Conservation (phyloP, 2,329 filamentous ascomycete genomes). For the Mycosphaerella arachidis region DNA sequence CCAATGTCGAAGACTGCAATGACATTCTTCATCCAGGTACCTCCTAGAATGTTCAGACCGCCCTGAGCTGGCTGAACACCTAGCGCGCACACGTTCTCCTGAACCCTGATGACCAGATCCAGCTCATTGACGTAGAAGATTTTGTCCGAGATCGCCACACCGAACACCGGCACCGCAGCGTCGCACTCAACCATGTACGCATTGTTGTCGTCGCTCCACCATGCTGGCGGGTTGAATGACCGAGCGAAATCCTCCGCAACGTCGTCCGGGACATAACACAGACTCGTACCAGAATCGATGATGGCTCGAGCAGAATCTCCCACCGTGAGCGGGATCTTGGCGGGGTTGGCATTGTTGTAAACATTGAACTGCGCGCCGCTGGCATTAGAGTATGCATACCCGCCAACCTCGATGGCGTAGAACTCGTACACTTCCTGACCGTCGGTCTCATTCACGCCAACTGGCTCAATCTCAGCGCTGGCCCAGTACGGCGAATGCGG, state of each 20-base stretch:
- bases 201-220: constrained; percentile 27
- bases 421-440: constrained; percentile 34
- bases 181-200: constrained; percentile 42
- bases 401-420: constrained; percentile 37
- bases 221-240: constrained; percentile 42
- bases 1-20: constrained; percentile 50
- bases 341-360: constrained; percentile 16
- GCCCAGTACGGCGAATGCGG: constrained; percentile 33
- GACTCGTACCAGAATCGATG: constrained; percentile 43
- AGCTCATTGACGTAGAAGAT: constrained; percentile 30
- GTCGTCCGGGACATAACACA: constrained; percentile 39
- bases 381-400: constrained; percentile 27
- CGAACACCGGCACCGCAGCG: constrained; percentile 39
- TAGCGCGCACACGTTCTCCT: constrained; percentile 29
- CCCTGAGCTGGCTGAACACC: constrained; percentile 32
- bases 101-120: constrained; percentile 28
- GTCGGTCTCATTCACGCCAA: constrained; percentile 23
- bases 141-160: constrained; percentile 38
- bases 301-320: constrained; percentile 37
- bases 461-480: constrained; percentile 33
- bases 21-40: constrained; percentile 48
- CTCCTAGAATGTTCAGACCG: constrained; percentile 41
- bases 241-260: constrained; percentile 38
- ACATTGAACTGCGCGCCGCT: constrained; percentile 24
- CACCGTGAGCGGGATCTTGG: constrained; percentile 15